These are phyloP conservation scores for Thalassiosira ordinaria DNA, from an alignment of 352 stramenopile species.

Conservation along the genomic window DNA sequence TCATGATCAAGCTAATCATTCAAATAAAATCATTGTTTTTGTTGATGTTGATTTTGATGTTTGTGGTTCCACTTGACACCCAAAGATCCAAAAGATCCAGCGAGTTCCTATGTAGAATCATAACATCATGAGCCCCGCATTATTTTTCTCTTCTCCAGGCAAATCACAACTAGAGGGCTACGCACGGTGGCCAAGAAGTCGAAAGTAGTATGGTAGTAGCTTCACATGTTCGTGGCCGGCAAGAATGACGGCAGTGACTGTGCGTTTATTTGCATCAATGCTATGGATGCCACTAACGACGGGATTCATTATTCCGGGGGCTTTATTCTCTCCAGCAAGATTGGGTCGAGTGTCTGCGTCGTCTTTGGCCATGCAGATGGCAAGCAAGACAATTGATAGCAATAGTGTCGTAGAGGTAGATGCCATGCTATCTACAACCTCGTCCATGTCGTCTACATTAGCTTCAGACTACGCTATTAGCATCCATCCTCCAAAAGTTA, in stretches of 20 bases:
- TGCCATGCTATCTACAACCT: neutral
- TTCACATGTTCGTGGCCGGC: too few relatives aligned
- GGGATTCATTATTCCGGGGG: neutral
- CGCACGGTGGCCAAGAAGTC: too few relatives aligned
- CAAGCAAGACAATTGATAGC: neutral
- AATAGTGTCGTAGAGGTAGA: neutral
- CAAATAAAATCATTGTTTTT: too few relatives aligned
- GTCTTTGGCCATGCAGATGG: neutral
- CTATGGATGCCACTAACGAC: neutral
- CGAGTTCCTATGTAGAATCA: too few relatives aligned
- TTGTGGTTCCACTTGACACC: too few relatives aligned
- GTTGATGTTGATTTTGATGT: too few relatives aligned
- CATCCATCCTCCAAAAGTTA: constrained; percentile 1
- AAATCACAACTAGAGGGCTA: too few relatives aligned
- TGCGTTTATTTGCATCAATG: neutral
- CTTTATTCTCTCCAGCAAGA: neutral
- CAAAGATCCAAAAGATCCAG: too few relatives aligned
- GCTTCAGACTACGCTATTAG: constrained; percentile 38
- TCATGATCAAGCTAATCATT: too few relatives aligned
- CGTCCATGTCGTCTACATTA: constrained; percentile 10
- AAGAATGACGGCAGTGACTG: neutral
- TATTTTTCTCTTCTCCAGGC: too few relatives aligned
- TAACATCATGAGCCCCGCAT: too few relatives aligned
- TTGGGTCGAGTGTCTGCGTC: neutral
- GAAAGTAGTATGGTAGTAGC: too few relatives aligned